Evolutionary conservation across 2,329 filamentous ascomycete genomes (phyloP).

Genomic region (Xylariaceae sp.): DNA sequence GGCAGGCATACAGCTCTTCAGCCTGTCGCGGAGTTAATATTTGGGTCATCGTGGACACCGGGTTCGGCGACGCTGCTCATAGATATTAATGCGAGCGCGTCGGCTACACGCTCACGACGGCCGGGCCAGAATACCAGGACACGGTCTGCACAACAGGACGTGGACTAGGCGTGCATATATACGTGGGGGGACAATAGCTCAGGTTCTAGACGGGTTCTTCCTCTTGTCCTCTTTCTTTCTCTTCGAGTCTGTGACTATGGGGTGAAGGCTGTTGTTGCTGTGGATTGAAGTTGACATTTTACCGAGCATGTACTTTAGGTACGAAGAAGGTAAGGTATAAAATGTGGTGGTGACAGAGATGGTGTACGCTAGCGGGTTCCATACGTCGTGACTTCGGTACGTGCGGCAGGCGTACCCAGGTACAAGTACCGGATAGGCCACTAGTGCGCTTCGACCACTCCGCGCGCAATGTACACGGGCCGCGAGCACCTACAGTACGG

Average conservation of each 20-base stretch:
- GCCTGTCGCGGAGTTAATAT: constrained; percentile 32
- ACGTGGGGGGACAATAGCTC: neutral
- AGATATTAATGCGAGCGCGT: neutral
- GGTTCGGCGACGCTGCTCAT: neutral
- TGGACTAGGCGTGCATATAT: constrained; percentile 3
- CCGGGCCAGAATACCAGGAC: constrained; percentile 3
- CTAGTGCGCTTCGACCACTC: too few species aligned
- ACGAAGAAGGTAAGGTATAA: neutral
- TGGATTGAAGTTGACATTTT: neutral
- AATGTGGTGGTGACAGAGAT: neutral
- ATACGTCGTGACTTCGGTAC: neutral
- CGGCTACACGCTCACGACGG: neutral
- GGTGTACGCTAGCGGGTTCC: neutral
- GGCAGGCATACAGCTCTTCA: constrained; percentile 29
- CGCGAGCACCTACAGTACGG: too few species aligned
- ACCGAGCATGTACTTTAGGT: neutral
- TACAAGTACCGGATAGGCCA: neutral
- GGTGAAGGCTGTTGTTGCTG: neutral
- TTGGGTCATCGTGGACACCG: constrained; percentile 27
- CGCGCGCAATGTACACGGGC: too few species aligned
- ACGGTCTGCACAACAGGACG: neutral
- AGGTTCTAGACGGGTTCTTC: neutral
- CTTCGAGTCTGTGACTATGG: neutral
- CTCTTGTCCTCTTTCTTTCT: neutral
- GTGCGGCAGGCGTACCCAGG: neutral